Evolutionary conservation across 116 monocot species (phyloP).

Genomic region (Papilionanthe hybrid): DNA sequence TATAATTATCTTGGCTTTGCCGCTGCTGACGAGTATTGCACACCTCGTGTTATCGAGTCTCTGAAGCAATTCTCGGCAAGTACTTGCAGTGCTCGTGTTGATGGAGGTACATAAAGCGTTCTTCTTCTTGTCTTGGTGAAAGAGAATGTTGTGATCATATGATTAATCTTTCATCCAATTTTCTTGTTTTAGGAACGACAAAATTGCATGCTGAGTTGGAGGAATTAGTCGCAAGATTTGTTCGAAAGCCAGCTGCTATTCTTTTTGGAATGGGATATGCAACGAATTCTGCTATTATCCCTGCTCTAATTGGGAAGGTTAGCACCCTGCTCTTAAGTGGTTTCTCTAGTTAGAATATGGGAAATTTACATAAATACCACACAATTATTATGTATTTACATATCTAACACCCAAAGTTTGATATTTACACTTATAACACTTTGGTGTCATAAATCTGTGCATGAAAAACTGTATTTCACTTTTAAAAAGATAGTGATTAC

Average conservation of each 20-base stretch:
- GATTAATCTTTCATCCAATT: not conserved
- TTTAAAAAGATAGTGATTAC: no score
- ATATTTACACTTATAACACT: no score
- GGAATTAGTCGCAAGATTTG: slow-evolving; percentile 76
- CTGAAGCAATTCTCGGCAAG: slow-evolving; percentile 85
- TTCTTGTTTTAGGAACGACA: slow-evolving; percentile 60
- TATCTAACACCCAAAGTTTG: no score
- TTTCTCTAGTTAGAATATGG: not conserved
- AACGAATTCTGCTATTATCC: slow-evolving; percentile 92
- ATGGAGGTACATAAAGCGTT: slow-evolving; percentile 54
- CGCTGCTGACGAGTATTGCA: slow-evolving; percentile 93
- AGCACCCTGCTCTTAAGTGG: not conserved
- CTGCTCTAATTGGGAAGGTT: slow-evolving; percentile 79
- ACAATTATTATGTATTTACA: no score
- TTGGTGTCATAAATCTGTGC: no score
- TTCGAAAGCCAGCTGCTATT: slow-evolving; percentile 87
- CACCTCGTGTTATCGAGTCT: slow-evolving; percentile 79
- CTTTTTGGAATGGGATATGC: slow-evolving; percentile 97
- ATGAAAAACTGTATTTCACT: no score
- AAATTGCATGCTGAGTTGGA: slow-evolving; percentile 79
- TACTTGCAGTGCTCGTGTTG: slow-evolving; percentile 86
- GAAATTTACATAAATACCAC: no score
- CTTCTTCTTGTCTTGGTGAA: not conserved
- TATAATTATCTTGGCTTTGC: slow-evolving; percentile 99
- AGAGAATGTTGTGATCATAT: not conserved